A percentile compares a stretch with the other conserved stretches of the same genome.
Evolutionary conservation across 106 monocot genomes (phyloP).

Genomic region (Dioscorea dumetorum): DNA sequence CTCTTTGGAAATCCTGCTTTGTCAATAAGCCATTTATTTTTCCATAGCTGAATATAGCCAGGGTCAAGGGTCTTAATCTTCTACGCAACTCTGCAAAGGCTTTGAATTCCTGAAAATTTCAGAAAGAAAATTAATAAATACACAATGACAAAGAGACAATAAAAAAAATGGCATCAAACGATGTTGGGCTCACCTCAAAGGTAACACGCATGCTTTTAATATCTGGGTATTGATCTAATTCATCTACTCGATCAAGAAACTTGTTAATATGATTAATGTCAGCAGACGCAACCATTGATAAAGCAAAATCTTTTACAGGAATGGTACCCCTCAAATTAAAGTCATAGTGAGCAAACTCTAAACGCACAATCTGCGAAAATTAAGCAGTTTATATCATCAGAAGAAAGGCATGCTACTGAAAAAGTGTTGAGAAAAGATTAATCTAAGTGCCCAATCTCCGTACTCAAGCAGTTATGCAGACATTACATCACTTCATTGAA

Average conservation of each 20-base stretch:
- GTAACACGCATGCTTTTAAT: slow-evolving; percentile 57
- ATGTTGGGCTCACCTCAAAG: slow-evolving; percentile 58
- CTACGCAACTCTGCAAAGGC: slow-evolving; percentile 71
- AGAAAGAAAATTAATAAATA: slow-evolving; percentile 10
- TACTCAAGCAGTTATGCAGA: too few species aligned
- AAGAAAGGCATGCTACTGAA: background rate
- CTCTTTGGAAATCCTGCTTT: slow-evolving; percentile 80
- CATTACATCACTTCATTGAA: too few species aligned
- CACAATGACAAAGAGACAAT: background rate
- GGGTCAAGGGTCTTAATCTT: slow-evolving; percentile 43
- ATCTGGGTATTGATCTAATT: slow-evolving; percentile 26
- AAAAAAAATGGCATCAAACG: too few species aligned
- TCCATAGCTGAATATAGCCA: slow-evolving; percentile 76
- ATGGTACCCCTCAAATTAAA: slow-evolving; percentile 56
- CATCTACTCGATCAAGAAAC: slow-evolving; percentile 80
- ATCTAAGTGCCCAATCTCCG: background rate
- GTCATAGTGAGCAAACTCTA: slow-evolving; percentile 95
- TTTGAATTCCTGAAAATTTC: slow-evolving; percentile 71
- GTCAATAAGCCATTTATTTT: slow-evolving; percentile 81
- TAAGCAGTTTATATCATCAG: background rate
- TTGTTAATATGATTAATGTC: slow-evolving; percentile 71
- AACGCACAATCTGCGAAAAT: slow-evolving; percentile 50
- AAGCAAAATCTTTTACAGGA: slow-evolving; percentile 86
- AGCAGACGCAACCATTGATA: slow-evolving; percentile 89
- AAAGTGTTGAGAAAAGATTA: background rate